These are phyloP conservation scores for Amanita molliuscula DNA, from an alignment of 768 basidiomycete species.

Conservation along the genomic window DNA sequence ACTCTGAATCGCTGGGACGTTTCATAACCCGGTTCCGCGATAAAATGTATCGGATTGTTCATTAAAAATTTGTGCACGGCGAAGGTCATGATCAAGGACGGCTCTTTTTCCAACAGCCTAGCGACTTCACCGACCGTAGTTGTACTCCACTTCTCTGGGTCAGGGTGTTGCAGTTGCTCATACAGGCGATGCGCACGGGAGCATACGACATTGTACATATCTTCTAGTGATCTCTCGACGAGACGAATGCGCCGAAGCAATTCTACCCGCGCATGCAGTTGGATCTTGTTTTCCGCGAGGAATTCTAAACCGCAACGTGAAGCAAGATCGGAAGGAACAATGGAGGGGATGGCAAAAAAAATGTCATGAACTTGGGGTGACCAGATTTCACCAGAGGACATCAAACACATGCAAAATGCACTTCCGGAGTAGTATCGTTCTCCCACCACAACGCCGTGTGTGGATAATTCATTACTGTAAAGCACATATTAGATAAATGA, in stretches of 20 bases:
- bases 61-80: slow-evolving; percentile 63
- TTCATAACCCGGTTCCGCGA: slow-evolving; percentile 39
- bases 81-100: slow-evolving; percentile 25
- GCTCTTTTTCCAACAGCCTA: slow-evolving; percentile 25
- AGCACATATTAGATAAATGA: slow-evolving; percentile 8
- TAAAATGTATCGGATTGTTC: slow-evolving; percentile 38
- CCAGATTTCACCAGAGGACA: slow-evolving; percentile 44
- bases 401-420: slow-evolving; percentile 9
- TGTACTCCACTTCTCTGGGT: slow-evolving; percentile 41
- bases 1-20: slow-evolving; percentile 45
- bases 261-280: slow-evolving; percentile 53
- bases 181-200: slow-evolving; percentile 30
- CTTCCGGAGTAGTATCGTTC: slow-evolving; percentile 13
- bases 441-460: slow-evolving; percentile 26
- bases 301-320: slow-evolving; percentile 33
- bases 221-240: slow-evolving; percentile 39
- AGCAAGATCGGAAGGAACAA: slow-evolving; percentile 35
- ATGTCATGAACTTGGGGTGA: slow-evolving; percentile 40
- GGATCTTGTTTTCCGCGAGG: slow-evolving; percentile 17
- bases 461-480: slow-evolving; percentile 20
- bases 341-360: slow-evolving; percentile 48
- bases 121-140: slow-evolving; percentile 49
- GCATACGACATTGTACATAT: slow-evolving; percentile 19
- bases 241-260: slow-evolving; percentile 50
- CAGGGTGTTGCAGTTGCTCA: slow-evolving; percentile 28